A percentile compares a stretch with the other conserved stretches of the same genome.
These are phyloP conservation scores for Gliomastix tumulicola DNA, from an alignment of 2,329 filamentous ascomycete species.

Conservation along the genomic window DNA sequence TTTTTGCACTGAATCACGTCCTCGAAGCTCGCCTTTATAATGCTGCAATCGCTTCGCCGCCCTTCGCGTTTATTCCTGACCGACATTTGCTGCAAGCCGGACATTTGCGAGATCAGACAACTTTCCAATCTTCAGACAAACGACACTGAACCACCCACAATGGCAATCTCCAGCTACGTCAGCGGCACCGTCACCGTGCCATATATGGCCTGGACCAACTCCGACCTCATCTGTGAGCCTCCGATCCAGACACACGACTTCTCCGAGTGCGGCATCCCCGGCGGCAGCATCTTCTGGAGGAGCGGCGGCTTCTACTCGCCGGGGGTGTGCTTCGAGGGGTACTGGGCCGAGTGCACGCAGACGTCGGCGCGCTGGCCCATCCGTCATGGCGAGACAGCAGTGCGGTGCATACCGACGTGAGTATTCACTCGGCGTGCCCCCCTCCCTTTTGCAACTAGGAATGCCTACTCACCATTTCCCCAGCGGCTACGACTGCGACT, in stretches of 20 bases:
- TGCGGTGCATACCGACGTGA: conserved; percentile 17
- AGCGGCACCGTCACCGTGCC: conserved; percentile 8
- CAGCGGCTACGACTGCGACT: conserved; percentile 14
- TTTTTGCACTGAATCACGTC: too few species aligned
- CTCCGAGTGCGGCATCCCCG: conserved; percentile 11
- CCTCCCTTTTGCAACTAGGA: neutral
- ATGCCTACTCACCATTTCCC: neutral
- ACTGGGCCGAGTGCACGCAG: conserved; percentile 15
- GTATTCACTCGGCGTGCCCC: neutral
- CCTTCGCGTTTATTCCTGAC: too few species aligned
- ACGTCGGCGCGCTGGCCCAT: conserved; percentile 12
- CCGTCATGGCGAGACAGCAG: conserved; percentile 14
- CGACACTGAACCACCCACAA: too few species aligned
- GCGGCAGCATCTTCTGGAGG: conserved; percentile 13
- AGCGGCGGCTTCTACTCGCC: conserved; percentile 19
- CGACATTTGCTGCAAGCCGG: too few species aligned
- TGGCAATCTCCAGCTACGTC: too few species aligned
- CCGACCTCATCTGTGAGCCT: conserved; percentile 10
- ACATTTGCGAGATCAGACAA: too few species aligned
- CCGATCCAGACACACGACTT: conserved; percentile 13
- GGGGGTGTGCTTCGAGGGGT: conserved; percentile 18
- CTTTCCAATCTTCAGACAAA: too few species aligned
- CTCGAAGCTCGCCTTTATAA: too few species aligned
- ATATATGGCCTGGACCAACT: conserved; percentile 14
- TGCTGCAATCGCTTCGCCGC: too few species aligned